phyloP scores from a whole-genome alignment of 441 rosid species.

The Pelargonium citronellum region DNA sequence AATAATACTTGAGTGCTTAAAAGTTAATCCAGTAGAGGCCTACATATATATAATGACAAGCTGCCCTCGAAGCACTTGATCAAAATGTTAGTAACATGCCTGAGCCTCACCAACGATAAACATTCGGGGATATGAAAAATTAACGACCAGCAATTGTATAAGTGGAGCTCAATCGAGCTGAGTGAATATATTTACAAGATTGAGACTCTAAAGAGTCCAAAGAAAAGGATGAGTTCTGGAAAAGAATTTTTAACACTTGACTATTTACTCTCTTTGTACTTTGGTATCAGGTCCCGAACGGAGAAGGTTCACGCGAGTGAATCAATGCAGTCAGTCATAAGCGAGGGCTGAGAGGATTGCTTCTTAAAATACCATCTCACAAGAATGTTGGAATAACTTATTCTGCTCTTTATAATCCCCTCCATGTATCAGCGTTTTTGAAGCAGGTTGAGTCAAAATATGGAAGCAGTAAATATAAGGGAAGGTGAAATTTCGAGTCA shows the following conservation, averaged over 20 bases:
- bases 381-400: conserved; percentile 14
- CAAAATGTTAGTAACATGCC: conserved; percentile 19
- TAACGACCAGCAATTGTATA: conserved; percentile 36
- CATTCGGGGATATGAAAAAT: conserved; percentile 36
- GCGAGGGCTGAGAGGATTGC: conserved; percentile 12
- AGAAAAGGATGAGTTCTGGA: conserved; percentile 34
- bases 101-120: conserved; percentile 22
- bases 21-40: neutral
- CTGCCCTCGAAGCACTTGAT: conserved; percentile 22
- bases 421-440: conserved; percentile 17
- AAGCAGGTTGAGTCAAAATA: conserved; percentile 16
- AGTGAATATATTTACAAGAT: conserved; percentile 41
- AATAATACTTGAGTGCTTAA: neutral
- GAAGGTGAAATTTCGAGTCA: neutral
- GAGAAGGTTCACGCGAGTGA: conserved; percentile 19
- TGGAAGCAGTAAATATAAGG: neutral
- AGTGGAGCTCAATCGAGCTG: conserved; percentile 30
- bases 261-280: conserved; percentile 48
- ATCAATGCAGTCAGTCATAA: conserved; percentile 17
- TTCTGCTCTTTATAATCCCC: conserved; percentile 2
- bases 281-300: conserved; percentile 15
- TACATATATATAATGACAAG: neutral
- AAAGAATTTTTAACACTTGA: conserved; percentile 33
- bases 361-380: conserved; percentile 10
- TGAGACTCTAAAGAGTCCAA: conserved; percentile 21